Base-by-base conservation (phyloP, 2,329 filamentous ascomycete species). In the Fonsecaea pugnacius region DNA sequence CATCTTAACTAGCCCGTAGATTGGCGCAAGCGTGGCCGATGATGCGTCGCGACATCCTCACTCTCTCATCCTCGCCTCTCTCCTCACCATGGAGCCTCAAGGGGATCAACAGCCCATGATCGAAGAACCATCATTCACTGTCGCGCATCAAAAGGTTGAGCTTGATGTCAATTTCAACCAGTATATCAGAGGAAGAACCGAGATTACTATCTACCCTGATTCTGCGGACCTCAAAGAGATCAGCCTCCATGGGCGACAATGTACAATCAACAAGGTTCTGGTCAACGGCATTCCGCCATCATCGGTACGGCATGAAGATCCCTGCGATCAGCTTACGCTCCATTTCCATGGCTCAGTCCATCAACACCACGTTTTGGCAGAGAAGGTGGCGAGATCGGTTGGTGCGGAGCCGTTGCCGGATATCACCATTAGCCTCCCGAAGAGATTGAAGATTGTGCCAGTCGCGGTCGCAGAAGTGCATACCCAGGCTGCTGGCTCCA, bases 121-220 rank as follows among this genome's bases (percentile, higher is more conserved):
- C 10, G 21, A 24, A 32, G 43, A 43, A 33, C 48, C 50, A 10
- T 48, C 36, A 21, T 70, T 70, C 58, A 62, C 64, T 9, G 81
- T 98, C 63, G 84, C 91, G 60, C 89, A 92, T 78, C 94, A 98
- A 78, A 91, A 91, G 75, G 89, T 99, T 56, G 89, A 92, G 72
- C 83, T 99, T 65, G 93, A 98, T 72, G 83, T 99, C 74, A 91
- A 96, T 78, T 96, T 99, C 75, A 84, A 85, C 69, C 86, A 85
- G 60, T 89, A 88, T 77, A 80, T 98, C 72, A 88, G 85, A 66
- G 95, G 95, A 57, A 89, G 86, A 68, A 91, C 91, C 8, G 89
- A 93, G 70, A 90, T 99, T 70, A 90, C 89, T 33, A 87, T 98
- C 60, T 88, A 90, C 70, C 87, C 87, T 21, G 81, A 84, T 63